These are phyloP conservation scores for Geranium brycei DNA, from an alignment of 345 rosid genomes.

Conservation along the genomic window DNA sequence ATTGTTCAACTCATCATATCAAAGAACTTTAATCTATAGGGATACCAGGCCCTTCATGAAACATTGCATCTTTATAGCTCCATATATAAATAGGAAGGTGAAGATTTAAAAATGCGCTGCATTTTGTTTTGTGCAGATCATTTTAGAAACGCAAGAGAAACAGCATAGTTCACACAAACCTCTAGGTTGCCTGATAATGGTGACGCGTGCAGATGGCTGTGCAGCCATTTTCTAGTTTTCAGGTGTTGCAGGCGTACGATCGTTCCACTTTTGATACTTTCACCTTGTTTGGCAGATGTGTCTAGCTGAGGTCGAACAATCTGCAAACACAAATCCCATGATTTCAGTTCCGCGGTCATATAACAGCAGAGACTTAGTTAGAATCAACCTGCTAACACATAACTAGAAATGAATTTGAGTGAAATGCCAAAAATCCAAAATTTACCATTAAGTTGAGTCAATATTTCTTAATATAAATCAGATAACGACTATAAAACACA, in stretches of 20 bases:
- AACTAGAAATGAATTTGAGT: not conserved
- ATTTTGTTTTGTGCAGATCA: too few relatives aligned
- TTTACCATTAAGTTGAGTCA: too few relatives aligned
- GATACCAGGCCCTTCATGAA: not conserved
- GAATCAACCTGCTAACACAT: not conserved
- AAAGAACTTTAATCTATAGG: not conserved
- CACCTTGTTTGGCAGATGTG: constrained; percentile 69
- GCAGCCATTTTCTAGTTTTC: constrained; percentile 91
- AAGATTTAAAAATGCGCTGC: too few relatives aligned
- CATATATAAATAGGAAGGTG: too few relatives aligned
- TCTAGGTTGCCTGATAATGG: constrained; percentile 94
- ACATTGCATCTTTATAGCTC: too few relatives aligned
- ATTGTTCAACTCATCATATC: too few relatives aligned
- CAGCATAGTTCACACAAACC: constrained; percentile 27
- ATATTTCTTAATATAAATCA: too few relatives aligned
- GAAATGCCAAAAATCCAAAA: too few relatives aligned
- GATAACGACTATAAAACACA: too few relatives aligned
- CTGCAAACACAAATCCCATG: constrained; percentile 19
- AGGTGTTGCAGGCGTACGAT: constrained; percentile 75
- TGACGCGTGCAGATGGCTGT: constrained; percentile 88
- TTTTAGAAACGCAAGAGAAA: not conserved
- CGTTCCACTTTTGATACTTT: constrained; percentile 51
- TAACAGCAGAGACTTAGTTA: not conserved
- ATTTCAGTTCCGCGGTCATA: not conserved
- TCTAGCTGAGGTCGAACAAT: constrained; percentile 60